These are phyloP conservation scores for Coffea canephora DNA, from an alignment of 257 asterid species.

Conservation along the genomic window DNA sequence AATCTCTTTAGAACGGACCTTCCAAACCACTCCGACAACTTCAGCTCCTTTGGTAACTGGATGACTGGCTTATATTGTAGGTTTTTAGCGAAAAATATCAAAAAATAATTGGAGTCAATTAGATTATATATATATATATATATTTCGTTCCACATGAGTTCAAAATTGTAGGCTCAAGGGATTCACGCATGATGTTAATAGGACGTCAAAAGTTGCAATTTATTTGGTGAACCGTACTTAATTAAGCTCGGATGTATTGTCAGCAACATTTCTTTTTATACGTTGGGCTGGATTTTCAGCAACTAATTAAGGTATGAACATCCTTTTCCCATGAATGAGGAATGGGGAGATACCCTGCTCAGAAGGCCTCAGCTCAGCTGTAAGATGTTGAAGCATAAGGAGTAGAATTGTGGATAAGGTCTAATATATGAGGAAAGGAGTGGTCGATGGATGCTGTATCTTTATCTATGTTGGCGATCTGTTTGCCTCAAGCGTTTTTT, in stretches of 20 bases:
- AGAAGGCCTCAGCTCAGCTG: conserved; percentile 5
- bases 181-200: neutral
- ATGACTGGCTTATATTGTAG: too few species aligned
- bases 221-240: neutral
- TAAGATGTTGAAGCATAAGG: neutral
- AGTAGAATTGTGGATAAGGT: neutral
- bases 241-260: neutral
- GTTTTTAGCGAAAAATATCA: too few species aligned
- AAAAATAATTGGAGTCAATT: too few species aligned
- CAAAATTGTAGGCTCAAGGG: neutral
- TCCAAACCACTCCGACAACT: too few species aligned
- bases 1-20: too few species aligned
- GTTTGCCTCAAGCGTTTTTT: conserved; percentile 37
- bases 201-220: neutral
- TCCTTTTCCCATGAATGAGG: neutral
- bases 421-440: neutral
- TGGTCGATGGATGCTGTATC: conserved; percentile 17
- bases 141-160: neutral
- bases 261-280: neutral
- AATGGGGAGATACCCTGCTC: neutral
- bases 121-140: too few species aligned
- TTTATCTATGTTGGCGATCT: conserved; percentile 44
- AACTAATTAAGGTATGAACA: neutral
- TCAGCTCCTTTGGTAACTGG: too few species aligned
- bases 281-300: conserved; percentile 10